A percentile compares a stretch with the other conserved stretches of the same genome.
These are phyloP conservation scores for Bipolaris oryzae DNA, from an alignment of 2,329 filamentous ascomycete species.

Conservation along the genomic window DNA sequence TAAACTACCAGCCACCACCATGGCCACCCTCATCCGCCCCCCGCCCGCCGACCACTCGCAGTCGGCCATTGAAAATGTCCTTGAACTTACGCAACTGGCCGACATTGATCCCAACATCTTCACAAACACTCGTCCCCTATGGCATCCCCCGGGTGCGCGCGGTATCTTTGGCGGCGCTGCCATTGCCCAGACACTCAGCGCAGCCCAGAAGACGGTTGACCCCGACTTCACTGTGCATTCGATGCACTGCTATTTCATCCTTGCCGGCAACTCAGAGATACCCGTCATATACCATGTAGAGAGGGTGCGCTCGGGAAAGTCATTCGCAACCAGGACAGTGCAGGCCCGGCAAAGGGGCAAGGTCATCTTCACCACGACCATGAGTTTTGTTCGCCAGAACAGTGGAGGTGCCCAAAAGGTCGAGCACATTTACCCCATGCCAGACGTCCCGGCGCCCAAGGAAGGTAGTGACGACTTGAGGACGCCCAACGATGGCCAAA, in stretches of 20 bases:
- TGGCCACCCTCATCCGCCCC: slow-evolving; percentile 72
- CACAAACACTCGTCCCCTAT: slow-evolving; percentile 89
- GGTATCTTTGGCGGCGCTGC: slow-evolving; percentile 93
- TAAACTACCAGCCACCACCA: slow-evolving; percentile 16
- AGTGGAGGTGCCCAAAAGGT: slow-evolving; percentile 64
- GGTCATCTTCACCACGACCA: slow-evolving; percentile 93
- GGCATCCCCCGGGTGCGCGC: slow-evolving; percentile 89
- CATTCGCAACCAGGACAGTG: slow-evolving; percentile 92
- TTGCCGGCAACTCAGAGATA: slow-evolving; percentile 82
- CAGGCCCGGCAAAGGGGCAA: slow-evolving; percentile 87
- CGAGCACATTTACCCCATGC: slow-evolving; percentile 67
- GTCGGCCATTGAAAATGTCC: slow-evolving; percentile 84
- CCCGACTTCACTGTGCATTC: slow-evolving; percentile 83
- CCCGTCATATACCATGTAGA: slow-evolving; percentile 96
- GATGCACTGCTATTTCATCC: slow-evolving; percentile 99
- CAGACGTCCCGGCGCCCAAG: slow-evolving; percentile 53
- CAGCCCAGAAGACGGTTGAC: slow-evolving; percentile 86
- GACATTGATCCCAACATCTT: slow-evolving; percentile 86
- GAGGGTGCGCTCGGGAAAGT: slow-evolving; percentile 85
- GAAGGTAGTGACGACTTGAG: slow-evolving; percentile 46
- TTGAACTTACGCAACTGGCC: slow-evolving; percentile 81
- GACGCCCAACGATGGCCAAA: slow-evolving; percentile 41
- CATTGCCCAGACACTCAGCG: slow-evolving; percentile 88
- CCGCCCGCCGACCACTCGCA: slow-evolving; percentile 74
- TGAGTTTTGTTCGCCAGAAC: slow-evolving; percentile 79